These are phyloP conservation scores for Paragyromitra xinjiangensis DNA, from an alignment of 495 filamentous ascomycete genomes.

Conservation along the genomic window DNA sequence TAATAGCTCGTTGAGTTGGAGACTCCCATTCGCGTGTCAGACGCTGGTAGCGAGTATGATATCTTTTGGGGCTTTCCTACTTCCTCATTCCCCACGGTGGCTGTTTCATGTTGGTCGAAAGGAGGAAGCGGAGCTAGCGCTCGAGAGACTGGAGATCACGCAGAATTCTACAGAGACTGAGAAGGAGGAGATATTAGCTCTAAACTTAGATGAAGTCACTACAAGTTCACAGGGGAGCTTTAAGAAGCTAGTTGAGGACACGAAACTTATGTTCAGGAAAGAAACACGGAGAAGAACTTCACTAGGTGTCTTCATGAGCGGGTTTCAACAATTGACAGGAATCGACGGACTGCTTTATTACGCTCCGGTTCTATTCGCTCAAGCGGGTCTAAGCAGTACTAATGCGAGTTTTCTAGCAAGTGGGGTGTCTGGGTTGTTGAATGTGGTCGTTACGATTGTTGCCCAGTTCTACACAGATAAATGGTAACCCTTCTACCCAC, in stretches of 20 bases:
- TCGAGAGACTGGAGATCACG: conserved; percentile 64
- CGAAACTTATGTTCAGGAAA: conserved; percentile 31
- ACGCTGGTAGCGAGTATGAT: conserved; percentile 58
- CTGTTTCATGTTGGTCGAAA: conserved; percentile 58
- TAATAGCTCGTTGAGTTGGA: conserved; percentile 67
- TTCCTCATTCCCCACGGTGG: conserved; percentile 62
- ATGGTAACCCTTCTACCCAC: conserved; percentile 59
- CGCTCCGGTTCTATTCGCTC: conserved; percentile 64
- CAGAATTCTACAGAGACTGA: conserved; percentile 59
- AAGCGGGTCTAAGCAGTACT: conserved; percentile 62
- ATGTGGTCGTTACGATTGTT: conserved; percentile 63
- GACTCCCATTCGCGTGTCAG: conserved; percentile 65
- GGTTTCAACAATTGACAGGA: conserved; percentile 64
- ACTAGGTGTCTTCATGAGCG: conserved; percentile 64
- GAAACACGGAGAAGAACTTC: conserved; percentile 58
- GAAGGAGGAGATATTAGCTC: conserved; percentile 61
- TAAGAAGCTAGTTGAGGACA: conserved; percentile 49
- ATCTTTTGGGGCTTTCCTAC: conserved; percentile 59
- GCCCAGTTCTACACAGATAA: conserved; percentile 68
- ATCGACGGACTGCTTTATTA: conserved; percentile 67
- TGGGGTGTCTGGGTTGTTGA: conserved; percentile 64
- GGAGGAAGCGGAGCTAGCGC: conserved; percentile 57
- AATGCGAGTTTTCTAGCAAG: conserved; percentile 65
- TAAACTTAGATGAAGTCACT: conserved; percentile 38
- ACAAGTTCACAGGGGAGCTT: conserved; percentile 23